Base-by-base conservation (phyloP, 331 rosid genomes). In the Pyrus hybrid region DNA sequence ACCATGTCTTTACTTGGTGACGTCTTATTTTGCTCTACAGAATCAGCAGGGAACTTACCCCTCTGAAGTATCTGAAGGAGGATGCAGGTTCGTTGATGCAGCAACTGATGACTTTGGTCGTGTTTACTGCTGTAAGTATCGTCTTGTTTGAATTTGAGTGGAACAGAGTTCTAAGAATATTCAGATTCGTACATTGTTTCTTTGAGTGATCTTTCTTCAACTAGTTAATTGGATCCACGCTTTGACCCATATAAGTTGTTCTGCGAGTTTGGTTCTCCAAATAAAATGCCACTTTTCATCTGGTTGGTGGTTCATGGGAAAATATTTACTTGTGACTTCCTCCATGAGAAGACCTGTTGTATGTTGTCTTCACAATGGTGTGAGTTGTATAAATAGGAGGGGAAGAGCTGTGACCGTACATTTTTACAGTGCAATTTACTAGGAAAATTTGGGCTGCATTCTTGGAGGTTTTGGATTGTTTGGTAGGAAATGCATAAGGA, bases 41-140 rank as follows among this genome's bases (percentile, higher is more conserved):
- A 80, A 81, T 84, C 69, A 83, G 85, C 86, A 85, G 83, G 80
- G 91, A 86, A 60, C 86, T 37, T 61, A 83, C 73, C 75, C 80
- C 90, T 58, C 96, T 84, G 85, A 84, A 85, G 72, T 81, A 86
- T 77, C 64, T 85, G 64, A 87, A 69, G 80, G 90, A 83, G 2
- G 97, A 87, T 74, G 93, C 88, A 45, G 85, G 77, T 70, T 80
- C 66, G 25, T 76, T 85, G 68, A 88, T 92, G 76, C 88, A 81
- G 83, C 92, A 92, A 74, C 79, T 92, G 56, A 88, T 90, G 92
- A 81, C 65, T 53, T 73, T 76, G 81, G 97, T 90, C 82, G 87
- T 85, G 45, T 83, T 11, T 80, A 92, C 97, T 18, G 96, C 88
- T 68, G 97, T 92, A 76, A 84, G 97, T 88, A 74, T 68, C 71